Base-by-base conservation (phyloP, 768 basidiomycete genomes). In the Hericium coralloides region DNA sequence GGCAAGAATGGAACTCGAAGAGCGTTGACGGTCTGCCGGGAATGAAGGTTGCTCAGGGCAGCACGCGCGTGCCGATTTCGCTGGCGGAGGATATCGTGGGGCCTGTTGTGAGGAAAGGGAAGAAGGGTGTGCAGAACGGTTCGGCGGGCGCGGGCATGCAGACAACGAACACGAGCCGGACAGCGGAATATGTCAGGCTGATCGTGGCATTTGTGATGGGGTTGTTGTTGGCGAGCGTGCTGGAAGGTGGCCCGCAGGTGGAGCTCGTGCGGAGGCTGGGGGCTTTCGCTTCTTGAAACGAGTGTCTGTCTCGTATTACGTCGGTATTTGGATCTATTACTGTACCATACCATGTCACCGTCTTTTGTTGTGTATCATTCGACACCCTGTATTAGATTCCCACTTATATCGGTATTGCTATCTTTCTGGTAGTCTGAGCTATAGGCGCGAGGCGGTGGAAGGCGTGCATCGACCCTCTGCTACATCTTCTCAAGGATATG, bases 11-110 rank as follows among this genome's bases (percentile, higher is more conserved):
- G 52, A 87, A 87, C 60, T 38, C 68, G 7, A 66, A 61, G 38
- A 84, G 82, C 56, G 62, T 84, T 18, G 83, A 85, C 59, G 83
- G 83, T 9, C 72, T 86, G 7, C 78, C 81, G 0, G 83, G 72
- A 0, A 61, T 85, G 39, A 47, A 59, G 6, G 48, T 58, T 4
- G 78, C 74, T 12, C 68, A 65, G 53, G 51, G 60, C 36, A 56
- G 60, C 4, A 12, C 26, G 2, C 15, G 64, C 7, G 3, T 50
- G 8, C 57, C 67, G 14, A 64, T 64, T 55, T 68, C 59, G 25
- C 38, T 54, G 63, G 31, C 60, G 61, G 39, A 49, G 55, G 26
- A 48, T 31, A 48, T 31, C 31, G 31, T 45, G 5, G 43, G 56
- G 49, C 48, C 36, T 38, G 17, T 54, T 7, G 43, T 51, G 59